Evolutionary conservation across 2,329 filamentous ascomycete species (phyloP).

Genomic region (Lasiodiplodia hormozganensis): DNA sequence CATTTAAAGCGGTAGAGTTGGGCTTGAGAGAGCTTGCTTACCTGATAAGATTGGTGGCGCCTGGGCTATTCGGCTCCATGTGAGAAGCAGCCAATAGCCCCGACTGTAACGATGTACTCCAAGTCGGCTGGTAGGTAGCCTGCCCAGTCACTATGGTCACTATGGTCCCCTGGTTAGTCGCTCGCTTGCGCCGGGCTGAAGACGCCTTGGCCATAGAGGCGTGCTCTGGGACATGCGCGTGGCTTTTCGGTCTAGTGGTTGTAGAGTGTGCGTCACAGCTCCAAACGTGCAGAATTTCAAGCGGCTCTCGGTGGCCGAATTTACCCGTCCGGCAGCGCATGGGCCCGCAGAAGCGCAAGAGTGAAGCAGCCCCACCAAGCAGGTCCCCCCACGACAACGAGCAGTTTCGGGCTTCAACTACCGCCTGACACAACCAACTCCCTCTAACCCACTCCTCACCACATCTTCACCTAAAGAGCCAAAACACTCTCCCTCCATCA

Average conservation of each 20-base stretch:
- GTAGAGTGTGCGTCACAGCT: not conserved
- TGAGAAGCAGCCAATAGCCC: not conserved
- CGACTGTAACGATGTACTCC: not conserved
- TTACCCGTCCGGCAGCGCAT: conserved; percentile 13
- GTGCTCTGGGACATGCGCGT: not conserved
- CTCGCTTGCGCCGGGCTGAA: not conserved
- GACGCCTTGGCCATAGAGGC: not conserved
- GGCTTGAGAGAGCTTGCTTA: conserved; percentile 33
- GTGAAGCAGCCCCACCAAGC: conserved; percentile 28
- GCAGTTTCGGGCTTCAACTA: conserved; percentile 28
- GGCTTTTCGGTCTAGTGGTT: not conserved
- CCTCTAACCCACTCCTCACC: not conserved
- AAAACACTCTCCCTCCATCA: not conserved
- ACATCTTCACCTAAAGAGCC: not conserved
- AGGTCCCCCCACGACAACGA: conserved; percentile 28
- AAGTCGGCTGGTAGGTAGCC: no score
- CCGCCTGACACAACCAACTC: conserved; percentile 11
- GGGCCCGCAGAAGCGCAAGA: conserved; percentile 3
- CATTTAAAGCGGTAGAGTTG: conserved; percentile 30
- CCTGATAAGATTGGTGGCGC: conserved; percentile 18
- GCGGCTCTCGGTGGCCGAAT: conserved; percentile 25
- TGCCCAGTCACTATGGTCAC: not conserved
- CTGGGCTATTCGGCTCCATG: not conserved
- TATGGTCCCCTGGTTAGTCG: not conserved
- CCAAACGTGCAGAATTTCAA: conserved; percentile 13